These are phyloP conservation scores for Phytophthora uliginosa DNA, from an alignment of 352 stramenopile genomes.

Conservation along the genomic window DNA sequence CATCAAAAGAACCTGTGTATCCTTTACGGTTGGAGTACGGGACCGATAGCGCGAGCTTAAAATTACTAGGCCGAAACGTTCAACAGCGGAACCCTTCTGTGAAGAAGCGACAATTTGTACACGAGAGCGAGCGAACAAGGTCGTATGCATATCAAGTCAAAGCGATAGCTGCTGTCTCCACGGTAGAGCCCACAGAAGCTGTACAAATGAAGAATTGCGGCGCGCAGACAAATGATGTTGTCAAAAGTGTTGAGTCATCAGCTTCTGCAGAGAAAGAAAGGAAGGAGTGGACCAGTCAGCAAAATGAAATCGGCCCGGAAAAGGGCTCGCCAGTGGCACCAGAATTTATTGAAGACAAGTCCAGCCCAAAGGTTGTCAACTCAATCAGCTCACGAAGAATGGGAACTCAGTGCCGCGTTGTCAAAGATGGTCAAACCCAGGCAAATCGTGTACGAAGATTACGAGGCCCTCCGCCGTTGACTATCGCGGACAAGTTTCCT, in stretches of 20 bases:
- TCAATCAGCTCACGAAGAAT: constrained; percentile 5
- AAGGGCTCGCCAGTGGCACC: constrained; percentile 22
- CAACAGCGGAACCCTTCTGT: constrained; percentile 26
- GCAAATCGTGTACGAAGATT: constrained; percentile 11
- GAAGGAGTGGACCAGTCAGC: background rate
- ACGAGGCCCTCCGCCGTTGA: constrained; percentile 12
- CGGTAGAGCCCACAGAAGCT: background rate
- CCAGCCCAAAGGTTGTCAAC: background rate
- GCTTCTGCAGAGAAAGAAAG: constrained; percentile 1
- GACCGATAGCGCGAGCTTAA: constrained; percentile 27
- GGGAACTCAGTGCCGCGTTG: constrained; percentile 27
- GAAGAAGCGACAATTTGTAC: constrained; percentile 30
- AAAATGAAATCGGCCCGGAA: constrained; percentile 18
- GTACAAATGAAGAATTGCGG: constrained; percentile 21
- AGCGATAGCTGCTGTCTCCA: background rate
- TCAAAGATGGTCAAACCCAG: constrained; percentile 3
- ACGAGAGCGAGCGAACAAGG: background rate
- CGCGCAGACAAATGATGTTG: constrained; percentile 24
- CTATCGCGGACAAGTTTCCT: constrained; percentile 45
- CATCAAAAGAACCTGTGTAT: constrained; percentile 22
- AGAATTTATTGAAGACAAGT: background rate
- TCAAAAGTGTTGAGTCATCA: background rate
- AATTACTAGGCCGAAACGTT: constrained; percentile 27
- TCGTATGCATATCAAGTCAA: background rate
- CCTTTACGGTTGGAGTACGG: constrained; percentile 34